A percentile compares a stretch with the other conserved stretches of the same genome.
phyloP scores from a whole-genome alignment of 2,329 filamentous ascomycete genomes.

The Teratosphaeria destructans region DNA sequence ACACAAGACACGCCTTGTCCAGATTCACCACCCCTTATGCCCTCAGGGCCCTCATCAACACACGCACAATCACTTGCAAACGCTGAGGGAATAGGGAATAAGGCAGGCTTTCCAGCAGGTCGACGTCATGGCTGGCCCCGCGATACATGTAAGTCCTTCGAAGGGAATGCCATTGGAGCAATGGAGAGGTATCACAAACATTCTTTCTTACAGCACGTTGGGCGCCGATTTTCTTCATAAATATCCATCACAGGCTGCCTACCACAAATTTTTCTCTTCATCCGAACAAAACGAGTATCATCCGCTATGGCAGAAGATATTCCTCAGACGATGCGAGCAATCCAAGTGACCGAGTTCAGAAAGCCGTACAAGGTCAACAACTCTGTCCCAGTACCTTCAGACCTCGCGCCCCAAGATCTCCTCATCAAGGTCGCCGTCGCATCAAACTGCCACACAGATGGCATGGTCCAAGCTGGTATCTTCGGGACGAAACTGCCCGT shows the following conservation, averaged over 20 bases:
- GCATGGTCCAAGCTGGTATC: constrained; percentile 43
- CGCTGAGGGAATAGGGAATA: too few relatives aligned
- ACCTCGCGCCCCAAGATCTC: constrained; percentile 43
- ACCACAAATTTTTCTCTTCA: not conserved
- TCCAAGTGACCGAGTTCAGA: constrained; percentile 42
- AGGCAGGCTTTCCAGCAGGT: too few relatives aligned
- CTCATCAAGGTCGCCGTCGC: constrained; percentile 50
- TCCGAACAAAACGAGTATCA: not conserved
- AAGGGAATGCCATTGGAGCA: too few relatives aligned
- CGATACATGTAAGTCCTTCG: too few relatives aligned
- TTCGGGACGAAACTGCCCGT: constrained; percentile 41
- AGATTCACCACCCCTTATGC: too few relatives aligned
- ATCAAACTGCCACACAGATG: constrained; percentile 54
- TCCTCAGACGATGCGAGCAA: constrained; percentile 38
- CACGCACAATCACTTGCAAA: too few relatives aligned
- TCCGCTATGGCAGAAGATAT: constrained; percentile 13
- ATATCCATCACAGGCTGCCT: not conserved
- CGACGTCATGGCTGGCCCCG: too few relatives aligned
- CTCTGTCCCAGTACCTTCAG: constrained; percentile 37
- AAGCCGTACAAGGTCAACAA: constrained; percentile 43
- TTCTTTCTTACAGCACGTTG: not conserved
- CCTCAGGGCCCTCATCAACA: too few relatives aligned
- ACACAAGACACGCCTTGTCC: too few relatives aligned
- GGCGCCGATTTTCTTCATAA: not conserved
- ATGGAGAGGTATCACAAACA: not conserved